phyloP scores from a whole-genome alignment of 1,139 yeast species.

The Lodderomyces pseudojiufengensis region DNA sequence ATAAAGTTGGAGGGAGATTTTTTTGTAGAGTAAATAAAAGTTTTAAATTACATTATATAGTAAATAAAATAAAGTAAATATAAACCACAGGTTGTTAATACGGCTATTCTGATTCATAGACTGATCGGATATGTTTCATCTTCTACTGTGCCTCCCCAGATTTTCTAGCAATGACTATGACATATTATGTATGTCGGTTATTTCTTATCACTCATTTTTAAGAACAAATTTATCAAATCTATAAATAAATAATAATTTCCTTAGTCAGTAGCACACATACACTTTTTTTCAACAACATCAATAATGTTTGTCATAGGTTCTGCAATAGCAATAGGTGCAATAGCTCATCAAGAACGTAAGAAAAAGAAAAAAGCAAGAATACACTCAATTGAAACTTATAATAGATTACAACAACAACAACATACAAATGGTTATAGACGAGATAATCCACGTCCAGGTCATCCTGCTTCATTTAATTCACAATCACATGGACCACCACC shows the following conservation, averaged over 20 bases:
- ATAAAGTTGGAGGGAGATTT: not conserved
- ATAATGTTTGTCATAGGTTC: slow-evolving; percentile 1
- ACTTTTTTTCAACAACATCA: too few species aligned
- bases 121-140: too few species aligned
- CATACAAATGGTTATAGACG: not conserved
- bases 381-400: slow-evolving; percentile 1
- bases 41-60: not conserved
- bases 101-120: not conserved
- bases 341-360: slow-evolving; percentile 2
- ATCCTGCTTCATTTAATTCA: not conserved
- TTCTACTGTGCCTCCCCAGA: not conserved
- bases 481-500: too few species aligned
- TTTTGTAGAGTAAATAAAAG: too few species aligned
- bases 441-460: not conserved
- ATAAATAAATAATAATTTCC: too few species aligned
- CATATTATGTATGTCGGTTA: too few species aligned
- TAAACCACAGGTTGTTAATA: not conserved
- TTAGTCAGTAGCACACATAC: too few species aligned
- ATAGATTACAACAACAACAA: slow-evolving; percentile 1
- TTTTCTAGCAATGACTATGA: slow-evolving; percentile 1
- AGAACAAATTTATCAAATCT: too few species aligned
- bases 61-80: not conserved
- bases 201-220: not conserved
- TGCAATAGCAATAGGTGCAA: slow-evolving; percentile 3
- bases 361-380: slow-evolving; percentile 4